A percentile compares a stretch with the other conserved stretches of the same genome.
Evolutionary conservation across 2,329 filamentous ascomycete genomes (phyloP).

Genomic region (Colletotrichum lindemuthianum): DNA sequence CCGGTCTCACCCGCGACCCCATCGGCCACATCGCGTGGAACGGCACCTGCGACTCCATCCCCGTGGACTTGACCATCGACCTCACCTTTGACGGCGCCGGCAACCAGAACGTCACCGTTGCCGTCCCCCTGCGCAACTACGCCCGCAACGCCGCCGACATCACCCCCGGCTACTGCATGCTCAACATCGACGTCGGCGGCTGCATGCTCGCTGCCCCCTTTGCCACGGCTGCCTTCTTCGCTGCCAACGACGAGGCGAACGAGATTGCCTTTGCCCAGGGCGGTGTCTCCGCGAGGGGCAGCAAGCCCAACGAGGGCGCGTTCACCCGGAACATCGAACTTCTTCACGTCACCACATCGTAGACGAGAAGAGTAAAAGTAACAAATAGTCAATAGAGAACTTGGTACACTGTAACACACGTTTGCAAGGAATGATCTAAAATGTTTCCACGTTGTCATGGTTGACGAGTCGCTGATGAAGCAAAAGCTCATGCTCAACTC

Average conservation of each 20-base stretch:
- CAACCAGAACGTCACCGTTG: slow-evolving; percentile 15
- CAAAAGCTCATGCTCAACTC: background rate
- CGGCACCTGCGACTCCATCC: slow-evolving; percentile 22
- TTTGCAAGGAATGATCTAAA: background rate
- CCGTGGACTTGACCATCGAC: slow-evolving; percentile 20
- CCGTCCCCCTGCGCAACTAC: slow-evolving; percentile 31
- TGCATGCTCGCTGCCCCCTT: slow-evolving; percentile 28
- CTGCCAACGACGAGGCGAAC: slow-evolving; percentile 16
- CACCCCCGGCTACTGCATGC: background rate
- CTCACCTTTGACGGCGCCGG: slow-evolving; percentile 28
- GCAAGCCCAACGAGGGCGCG: slow-evolving; percentile 8
- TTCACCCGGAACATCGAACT: background rate
- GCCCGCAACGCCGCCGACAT: slow-evolving; percentile 26
- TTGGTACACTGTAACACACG: too few relatives aligned
- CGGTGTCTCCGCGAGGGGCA: slow-evolving; percentile 9
- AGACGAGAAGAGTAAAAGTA: background rate
- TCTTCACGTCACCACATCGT: too few relatives aligned
- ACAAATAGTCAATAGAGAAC: background rate
- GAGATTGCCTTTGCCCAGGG: slow-evolving; percentile 27
- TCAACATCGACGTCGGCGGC: slow-evolving; percentile 20
- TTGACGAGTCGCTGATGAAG: background rate
- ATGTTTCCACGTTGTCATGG: background rate
- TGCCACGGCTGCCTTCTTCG: slow-evolving; percentile 22
- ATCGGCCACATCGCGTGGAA: slow-evolving; percentile 12
- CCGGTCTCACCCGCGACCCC: slow-evolving; percentile 14